Evolutionary conservation across 169 alveolate genomes (phyloP).

Genomic region (Eimeria acervulina): DNA sequence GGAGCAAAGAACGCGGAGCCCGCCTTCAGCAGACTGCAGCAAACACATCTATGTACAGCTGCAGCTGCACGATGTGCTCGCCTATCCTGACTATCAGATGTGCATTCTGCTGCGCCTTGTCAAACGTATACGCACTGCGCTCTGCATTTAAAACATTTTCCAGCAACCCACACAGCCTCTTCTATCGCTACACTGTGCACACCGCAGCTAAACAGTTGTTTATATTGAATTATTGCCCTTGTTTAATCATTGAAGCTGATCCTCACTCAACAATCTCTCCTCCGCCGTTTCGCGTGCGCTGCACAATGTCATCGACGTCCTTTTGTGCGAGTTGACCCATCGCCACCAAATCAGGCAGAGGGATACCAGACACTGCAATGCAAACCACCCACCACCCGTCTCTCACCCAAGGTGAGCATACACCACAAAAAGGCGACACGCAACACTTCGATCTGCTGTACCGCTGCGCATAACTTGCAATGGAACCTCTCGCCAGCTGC

Average conservation of each 20-base stretch:
- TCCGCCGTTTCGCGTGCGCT: constrained; percentile 89
- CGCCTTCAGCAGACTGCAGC: constrained; percentile 85
- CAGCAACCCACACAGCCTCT: no score
- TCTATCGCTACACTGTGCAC: neutral
- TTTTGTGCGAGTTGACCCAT: constrained; percentile 86
- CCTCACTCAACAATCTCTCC: constrained; percentile 87
- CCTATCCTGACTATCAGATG: neutral
- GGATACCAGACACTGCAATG: constrained; percentile 88
- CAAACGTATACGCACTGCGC: neutral
- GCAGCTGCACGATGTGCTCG: neutral
- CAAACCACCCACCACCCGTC: neutral
- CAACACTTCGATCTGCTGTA: neutral
- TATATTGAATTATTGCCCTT: neutral
- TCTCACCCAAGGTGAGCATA: constrained; percentile 18
- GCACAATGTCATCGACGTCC: constrained; percentile 88
- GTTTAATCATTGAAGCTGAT: neutral
- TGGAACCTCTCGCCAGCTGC: neutral
- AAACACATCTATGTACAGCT: neutral
- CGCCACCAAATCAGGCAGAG: constrained; percentile 86
- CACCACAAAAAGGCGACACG: neutral
- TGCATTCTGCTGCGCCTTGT: neutral
- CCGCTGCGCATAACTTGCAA: neutral
- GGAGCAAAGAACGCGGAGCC: constrained; percentile 91
- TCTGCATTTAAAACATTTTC: neutral
- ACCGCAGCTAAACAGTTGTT: neutral